Evolutionary conservation across 495 filamentous ascomycete species (phyloP), one percentile per base, ranked within the genome.

Genomic region (Lophiotrema nucula): DNA sequence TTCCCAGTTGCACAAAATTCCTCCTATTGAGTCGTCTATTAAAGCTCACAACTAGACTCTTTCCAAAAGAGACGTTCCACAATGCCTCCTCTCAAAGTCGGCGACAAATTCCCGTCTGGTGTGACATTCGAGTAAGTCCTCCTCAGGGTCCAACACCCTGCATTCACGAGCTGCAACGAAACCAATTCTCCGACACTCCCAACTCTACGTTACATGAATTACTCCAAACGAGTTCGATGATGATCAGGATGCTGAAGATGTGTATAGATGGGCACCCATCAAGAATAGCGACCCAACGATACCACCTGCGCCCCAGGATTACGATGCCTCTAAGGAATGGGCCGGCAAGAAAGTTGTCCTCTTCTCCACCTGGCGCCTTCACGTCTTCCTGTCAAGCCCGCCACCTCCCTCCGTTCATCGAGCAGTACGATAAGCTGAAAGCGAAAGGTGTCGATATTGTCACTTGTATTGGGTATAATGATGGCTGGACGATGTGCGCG

Each of bases 341-440:
- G 81, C 83, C 53, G 74, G 84, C 77, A 96, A 95, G 81, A 95
- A 93, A 75, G 87, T 92, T 56, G 86, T 96, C 65, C 79, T 97
- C 67, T 87, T 96, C 76, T 82, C 89, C 64, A 87, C 96, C 66
- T 83, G 83, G 90, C 64, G 92, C 92, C 51, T 97, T 97, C 85
- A 97, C 92, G 35, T 92, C 92, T 35, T 87, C 88, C 65, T 97
- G 92, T 82, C 88, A 89, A 56, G 87, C 83, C 67, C 79, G 81
- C 67, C 92, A 97, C 78, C 79, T 97, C 64, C 88, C 90, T 39
- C 87, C 88, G 57, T 96, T 91, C 82, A 82, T 93, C 61, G 73
- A 80, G 74, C 85, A 90, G 65, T 75, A 88, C 46, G 69, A 78
- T 35, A 76, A 86, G 71, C 77, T 96, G 71, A 85, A 84, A 75